Evolutionary conservation across 305 asterid genomes (phyloP), one percentile per base, ranked within the genome.

Genomic region (Ilex paraguariensis): DNA sequence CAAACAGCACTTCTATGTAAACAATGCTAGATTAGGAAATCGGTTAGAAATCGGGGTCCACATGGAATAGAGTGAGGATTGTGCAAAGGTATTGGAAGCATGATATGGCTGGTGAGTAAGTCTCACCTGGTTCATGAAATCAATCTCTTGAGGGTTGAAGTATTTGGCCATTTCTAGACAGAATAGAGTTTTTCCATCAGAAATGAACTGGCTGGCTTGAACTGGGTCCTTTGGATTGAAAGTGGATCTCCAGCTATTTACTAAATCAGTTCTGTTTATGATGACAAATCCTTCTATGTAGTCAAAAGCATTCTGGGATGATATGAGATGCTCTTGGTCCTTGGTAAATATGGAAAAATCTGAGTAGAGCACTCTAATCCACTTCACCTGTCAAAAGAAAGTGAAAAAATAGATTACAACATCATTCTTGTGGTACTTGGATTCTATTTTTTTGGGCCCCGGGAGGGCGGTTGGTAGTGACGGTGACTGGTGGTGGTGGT

Each of bases 141-240:
- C 66, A 10, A 64, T 69, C 56, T 86, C 85, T 59, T 75, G 72
- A 45, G 79, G 96, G 63, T 75, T 74, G 78, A 80, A 90, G 77
- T 93, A 86, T 65, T 84, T 90, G 40, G 96, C 95, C 10, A 83
- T 81, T 75, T 93, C 99, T 17, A 93, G 75, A 87, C 99, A 93
- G 70, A 75, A 93, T 60, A 93, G 82, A 48, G 78, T 79, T 73
- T 77, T 90, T 31, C 95, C 57, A 6, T 54, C 57, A 9, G 57
- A 54, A 9, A n/a, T 54, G 32, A 54, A 54, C n/a, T 54, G 57
- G 32, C 57, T 54, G 28, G 57, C 57, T 54, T 54, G 57, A 16
- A 3, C 57, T 3, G 28, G 31, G 30, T 54, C 28, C 6, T 15
- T 14, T 54, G 57, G 57, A 5, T 3, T 54, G 32, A 54, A 54